phyloP scores from a whole-genome alignment of 2,329 filamentous ascomycete genomes.

The Gliomastix tumulicola region DNA sequence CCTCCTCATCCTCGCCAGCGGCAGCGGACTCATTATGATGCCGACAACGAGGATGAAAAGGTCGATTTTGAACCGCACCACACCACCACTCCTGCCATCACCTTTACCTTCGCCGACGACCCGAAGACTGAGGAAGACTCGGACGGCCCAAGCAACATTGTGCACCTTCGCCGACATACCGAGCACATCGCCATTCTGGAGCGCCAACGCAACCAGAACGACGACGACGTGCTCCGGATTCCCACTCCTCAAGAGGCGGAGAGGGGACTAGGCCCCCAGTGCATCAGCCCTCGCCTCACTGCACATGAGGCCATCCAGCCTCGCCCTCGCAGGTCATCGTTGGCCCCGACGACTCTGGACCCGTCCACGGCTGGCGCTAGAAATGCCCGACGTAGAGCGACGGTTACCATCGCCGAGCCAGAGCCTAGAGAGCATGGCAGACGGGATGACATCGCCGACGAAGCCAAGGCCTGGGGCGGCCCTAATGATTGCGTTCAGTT shows the following conservation, averaged over 20 bases:
- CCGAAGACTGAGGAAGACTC: constrained; percentile 46
- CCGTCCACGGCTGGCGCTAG: constrained; percentile 17
- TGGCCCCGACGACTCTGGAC: too few species aligned
- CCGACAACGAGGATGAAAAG: neutral
- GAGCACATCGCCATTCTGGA: constrained; percentile 86
- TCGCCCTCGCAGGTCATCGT: too few species aligned
- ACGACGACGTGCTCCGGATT: constrained; percentile 73
- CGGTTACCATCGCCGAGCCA: constrained; percentile 64
- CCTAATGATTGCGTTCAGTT: too few species aligned
- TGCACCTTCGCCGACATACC: constrained; percentile 30
- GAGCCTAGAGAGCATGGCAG: constrained; percentile 29
- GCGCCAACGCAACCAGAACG: constrained; percentile 71
- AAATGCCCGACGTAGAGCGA: constrained; percentile 33
- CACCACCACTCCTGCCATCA: neutral
- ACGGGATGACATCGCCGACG: constrained; percentile 29
- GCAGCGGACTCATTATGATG: too few species aligned
- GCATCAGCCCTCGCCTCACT: too few species aligned
- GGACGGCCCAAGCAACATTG: too few species aligned
- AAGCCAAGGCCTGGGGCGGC: constrained; percentile 31
- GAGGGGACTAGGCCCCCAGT: constrained; percentile 64
- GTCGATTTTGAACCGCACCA: neutral
- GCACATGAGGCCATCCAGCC: constrained; percentile 29
- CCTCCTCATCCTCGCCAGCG: too few species aligned
- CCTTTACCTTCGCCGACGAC: constrained; percentile 62
- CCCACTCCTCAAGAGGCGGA: constrained; percentile 90